Conservation (phyloP, 352 stramenopile species). For the Blastocystis sp. region DNA sequence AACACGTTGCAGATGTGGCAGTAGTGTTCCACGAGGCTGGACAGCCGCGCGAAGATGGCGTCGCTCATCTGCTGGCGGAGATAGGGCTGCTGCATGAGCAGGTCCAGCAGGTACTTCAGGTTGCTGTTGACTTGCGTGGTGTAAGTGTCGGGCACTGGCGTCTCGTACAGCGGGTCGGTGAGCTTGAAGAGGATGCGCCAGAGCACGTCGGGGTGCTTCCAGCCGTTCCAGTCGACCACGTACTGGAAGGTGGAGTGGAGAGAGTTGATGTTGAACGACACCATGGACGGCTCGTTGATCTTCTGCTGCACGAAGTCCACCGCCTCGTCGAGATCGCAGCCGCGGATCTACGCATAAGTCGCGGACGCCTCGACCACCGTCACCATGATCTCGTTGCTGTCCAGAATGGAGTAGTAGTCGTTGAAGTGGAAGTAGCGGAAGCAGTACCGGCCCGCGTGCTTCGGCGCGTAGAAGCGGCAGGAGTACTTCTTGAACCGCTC, state of each 20-base stretch:
- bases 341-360: constrained; percentile 18
- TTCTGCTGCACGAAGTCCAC: constrained; percentile 51
- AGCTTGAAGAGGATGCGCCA: constrained; percentile 1
- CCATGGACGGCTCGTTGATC: background rate
- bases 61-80: background rate
- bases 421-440: constrained; percentile 43
- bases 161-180: background rate
- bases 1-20: constrained; percentile 52
- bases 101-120: constrained; percentile 9
- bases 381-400: constrained; percentile 57
- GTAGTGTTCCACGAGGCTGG: constrained; percentile 1
- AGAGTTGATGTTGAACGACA: constrained; percentile 54
- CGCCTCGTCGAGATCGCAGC: constrained; percentile 46
- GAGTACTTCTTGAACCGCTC: constrained; percentile 41
- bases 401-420: constrained; percentile 1
- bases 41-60: background rate
- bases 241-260: constrained; percentile 55
- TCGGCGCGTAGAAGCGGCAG: constrained; percentile 56
- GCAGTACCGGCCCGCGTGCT: constrained; percentile 35
- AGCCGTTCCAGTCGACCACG: constrained; percentile 6
- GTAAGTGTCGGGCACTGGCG: constrained; percentile 6
- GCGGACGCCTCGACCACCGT: background rate
- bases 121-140: constrained; percentile 10
- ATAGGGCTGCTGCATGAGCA: background rate
- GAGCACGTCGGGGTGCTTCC: constrained; percentile 23